Conservation (phyloP, 179 eudicot genomes). For the Camellia oleifera region DNA sequence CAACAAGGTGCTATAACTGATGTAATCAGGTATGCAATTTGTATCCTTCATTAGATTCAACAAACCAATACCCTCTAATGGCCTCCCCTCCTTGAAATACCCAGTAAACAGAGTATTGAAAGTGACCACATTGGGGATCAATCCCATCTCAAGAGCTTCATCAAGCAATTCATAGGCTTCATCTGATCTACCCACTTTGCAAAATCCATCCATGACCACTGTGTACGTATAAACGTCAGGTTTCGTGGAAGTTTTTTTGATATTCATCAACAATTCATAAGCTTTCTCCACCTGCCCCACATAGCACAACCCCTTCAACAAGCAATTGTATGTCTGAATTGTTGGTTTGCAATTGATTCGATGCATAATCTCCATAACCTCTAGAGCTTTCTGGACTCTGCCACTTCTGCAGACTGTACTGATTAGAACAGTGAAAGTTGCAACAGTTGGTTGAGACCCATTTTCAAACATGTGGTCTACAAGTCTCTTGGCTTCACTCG, state of each 20-base stretch:
- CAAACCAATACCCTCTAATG: slow-evolving; percentile 55
- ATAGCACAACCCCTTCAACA: slow-evolving; percentile 75
- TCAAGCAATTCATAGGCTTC: slow-evolving; percentile 71
- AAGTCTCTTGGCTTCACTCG: slow-evolving; percentile 44
- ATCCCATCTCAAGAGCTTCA: slow-evolving; percentile 52
- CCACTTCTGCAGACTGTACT: slow-evolving; percentile 62
- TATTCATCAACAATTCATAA: slow-evolving; percentile 36
- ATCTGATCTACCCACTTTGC: slow-evolving; percentile 76
- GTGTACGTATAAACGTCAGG: slow-evolving; percentile 68
- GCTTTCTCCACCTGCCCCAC: slow-evolving; percentile 84
- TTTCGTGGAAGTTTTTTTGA: slow-evolving; percentile 33
- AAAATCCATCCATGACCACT: slow-evolving; percentile 80
- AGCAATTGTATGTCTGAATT: slow-evolving; percentile 63
- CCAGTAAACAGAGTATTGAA: slow-evolving; percentile 72
- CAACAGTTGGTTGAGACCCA: slow-evolving; percentile 55
- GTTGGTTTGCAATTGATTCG: slow-evolving; percentile 48
- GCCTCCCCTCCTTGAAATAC: slow-evolving; percentile 74
- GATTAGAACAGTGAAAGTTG: slow-evolving; percentile 53
- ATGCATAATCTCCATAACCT: slow-evolving; percentile 56
- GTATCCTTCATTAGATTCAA: slow-evolving; percentile 57
- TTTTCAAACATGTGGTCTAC: slow-evolving; percentile 45
- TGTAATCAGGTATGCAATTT: slow-evolving; percentile 62
- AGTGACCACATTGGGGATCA: slow-evolving; percentile 56
- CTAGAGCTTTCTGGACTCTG: slow-evolving; percentile 44
- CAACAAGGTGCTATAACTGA: slow-evolving; percentile 65